These are phyloP conservation scores for Lunasporangiospora selenospora DNA, from an alignment of 192 early-diverging fungal genomes.

Conservation along the genomic window DNA sequence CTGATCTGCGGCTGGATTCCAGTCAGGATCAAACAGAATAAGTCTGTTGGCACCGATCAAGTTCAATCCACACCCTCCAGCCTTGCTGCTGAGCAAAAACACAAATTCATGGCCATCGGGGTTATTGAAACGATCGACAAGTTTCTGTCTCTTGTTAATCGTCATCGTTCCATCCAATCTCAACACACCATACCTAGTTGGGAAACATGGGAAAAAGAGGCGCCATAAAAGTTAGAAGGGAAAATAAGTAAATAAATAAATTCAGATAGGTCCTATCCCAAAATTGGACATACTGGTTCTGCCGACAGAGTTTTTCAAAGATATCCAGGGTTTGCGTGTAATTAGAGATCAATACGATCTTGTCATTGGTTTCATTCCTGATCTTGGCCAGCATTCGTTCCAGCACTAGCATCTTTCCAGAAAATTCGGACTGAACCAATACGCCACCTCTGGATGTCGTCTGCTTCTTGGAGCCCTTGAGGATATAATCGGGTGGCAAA, in stretches of 20 bases:
- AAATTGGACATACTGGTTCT: slow-evolving; percentile 63
- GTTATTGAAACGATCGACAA: slow-evolving; percentile 98
- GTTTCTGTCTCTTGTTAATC: slow-evolving; percentile 90
- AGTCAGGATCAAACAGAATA: slow-evolving; percentile 94
- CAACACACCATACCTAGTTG: slow-evolving; percentile 70
- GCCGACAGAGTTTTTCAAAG: slow-evolving; percentile 88
- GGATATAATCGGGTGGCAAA: slow-evolving; percentile 61
- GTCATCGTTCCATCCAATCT: slow-evolving; percentile 94
- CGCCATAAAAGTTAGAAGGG: not conserved
- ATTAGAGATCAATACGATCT: slow-evolving; percentile 98
- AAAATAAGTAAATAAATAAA: not conserved
- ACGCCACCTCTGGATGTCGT: slow-evolving; percentile 40
- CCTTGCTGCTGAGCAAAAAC: slow-evolving; percentile 96
- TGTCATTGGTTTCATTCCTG: slow-evolving; percentile 77
- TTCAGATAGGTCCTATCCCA: too few species aligned
- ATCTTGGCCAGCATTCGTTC: slow-evolving; percentile 81
- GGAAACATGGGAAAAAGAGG: not conserved
- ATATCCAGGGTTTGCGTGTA: slow-evolving; percentile 98
- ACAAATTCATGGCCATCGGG: slow-evolving; percentile 87
- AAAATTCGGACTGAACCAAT: slow-evolving; percentile 66
- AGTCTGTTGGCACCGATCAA: slow-evolving; percentile 98
- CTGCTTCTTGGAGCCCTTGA: slow-evolving; percentile 36
- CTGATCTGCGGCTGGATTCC: slow-evolving; percentile 98
- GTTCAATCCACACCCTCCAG: slow-evolving; percentile 98
- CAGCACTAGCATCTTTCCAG: slow-evolving; percentile 91